Evolutionary conservation across 2,329 filamentous ascomycete species (phyloP).

Genomic region (Microsporum audouinii): DNA sequence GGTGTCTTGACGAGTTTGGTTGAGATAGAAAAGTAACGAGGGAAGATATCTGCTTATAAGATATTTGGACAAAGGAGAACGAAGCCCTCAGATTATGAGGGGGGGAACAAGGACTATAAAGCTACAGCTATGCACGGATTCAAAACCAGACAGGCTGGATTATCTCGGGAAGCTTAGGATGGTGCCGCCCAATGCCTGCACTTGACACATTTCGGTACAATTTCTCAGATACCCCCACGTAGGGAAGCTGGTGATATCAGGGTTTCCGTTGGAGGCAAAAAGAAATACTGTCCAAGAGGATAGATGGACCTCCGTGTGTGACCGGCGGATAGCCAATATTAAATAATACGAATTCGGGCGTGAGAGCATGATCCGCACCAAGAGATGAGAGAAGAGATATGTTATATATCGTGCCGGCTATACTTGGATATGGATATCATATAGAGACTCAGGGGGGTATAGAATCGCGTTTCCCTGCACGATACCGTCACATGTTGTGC

Average conservation of each 20-base stretch:
- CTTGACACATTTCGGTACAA: not conserved
- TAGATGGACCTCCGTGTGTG: not conserved
- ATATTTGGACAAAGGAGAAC: not conserved
- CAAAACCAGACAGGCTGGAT: not conserved
- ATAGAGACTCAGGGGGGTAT: not conserved
- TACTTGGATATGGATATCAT: not conserved
- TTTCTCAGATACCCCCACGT: not conserved
- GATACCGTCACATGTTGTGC: not conserved
- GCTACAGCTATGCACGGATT: not conserved
- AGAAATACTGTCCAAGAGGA: not conserved
- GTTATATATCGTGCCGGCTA: not conserved
- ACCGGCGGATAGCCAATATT: not conserved
- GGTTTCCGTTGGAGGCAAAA: not conserved
- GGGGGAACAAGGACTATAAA: not conserved
- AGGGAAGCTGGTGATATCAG: not conserved
- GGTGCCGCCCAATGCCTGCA: not conserved
- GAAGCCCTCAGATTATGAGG: not conserved
- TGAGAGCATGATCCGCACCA: not conserved
- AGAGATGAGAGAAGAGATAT: not conserved
- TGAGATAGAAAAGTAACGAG: not conserved
- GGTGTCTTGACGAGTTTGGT: not conserved
- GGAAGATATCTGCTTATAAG: not conserved
- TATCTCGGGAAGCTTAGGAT: not conserved
- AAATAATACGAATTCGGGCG: not conserved
- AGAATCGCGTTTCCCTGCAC: not conserved